Evolutionary conservation across 2,329 filamentous ascomycete species (phyloP), one percentile per base, ranked within the genome.

Genomic region (Akanthomyces dipterigenus): DNA sequence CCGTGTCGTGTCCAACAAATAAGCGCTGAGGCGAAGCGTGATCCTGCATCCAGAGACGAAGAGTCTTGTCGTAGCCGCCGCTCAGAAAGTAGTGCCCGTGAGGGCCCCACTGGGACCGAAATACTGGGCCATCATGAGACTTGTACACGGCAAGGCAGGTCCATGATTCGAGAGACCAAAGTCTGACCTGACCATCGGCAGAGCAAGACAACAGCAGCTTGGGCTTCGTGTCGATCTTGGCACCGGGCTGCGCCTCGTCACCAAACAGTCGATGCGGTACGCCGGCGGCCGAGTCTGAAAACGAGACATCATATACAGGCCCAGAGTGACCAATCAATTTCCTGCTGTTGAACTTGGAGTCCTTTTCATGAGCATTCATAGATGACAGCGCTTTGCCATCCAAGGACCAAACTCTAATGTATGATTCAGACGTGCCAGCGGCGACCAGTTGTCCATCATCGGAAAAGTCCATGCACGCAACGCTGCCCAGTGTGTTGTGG

Each of bases 401-500:
- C 45, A 98, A 79, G 43, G 89, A 89, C 92, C 93, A 99, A 14
- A 99, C 85, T 18, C 93, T 89, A 68, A 99, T 96, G 71, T 97
- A 98, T 0, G 93, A 98, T 71, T 98, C 93, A 60, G 89, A 87
- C 53, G 93, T 96, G 31, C 95, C 96, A 24, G 88, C 90, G 26
- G 95, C 95, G 42, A 95, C 90, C 31, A 98, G 83, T 65, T 88
- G 83, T 64, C 91, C 88, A 71, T 99, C 95, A 59, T 93, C 90
- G 0, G 93, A 97, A 70, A 99, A 97, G 69, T 98, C 93, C 71
- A 98, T 86, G 70, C 90, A 96, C n/a, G 91, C 92, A 63, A 96
- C 84, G 61, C 90, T 89, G 74, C 96, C 92, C 65, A 92, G 88
- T 0, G 91, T 96, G 74, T 99, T 99, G 78, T 99, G 95, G 70